phyloP scores from a whole-genome alignment of 2,329 filamentous ascomycete species.

The Alternaria atra region DNA sequence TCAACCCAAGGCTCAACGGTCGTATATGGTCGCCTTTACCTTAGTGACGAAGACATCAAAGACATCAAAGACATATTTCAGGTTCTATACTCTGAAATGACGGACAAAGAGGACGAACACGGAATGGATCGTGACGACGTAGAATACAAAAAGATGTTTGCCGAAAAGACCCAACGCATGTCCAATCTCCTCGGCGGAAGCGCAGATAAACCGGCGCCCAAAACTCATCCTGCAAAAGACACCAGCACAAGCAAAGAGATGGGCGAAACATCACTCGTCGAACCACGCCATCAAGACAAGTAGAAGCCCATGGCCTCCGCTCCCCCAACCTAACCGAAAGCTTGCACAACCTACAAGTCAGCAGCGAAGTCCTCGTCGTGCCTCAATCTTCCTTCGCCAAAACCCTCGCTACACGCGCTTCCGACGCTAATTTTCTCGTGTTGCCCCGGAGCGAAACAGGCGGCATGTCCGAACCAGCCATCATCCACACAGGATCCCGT shows the following conservation, averaged over 20 bases:
- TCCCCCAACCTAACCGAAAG: constrained; percentile 87
- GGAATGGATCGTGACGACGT: no score
- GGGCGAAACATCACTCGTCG: constrained; percentile 26
- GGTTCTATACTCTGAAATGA: no score
- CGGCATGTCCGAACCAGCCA: constrained; percentile 72
- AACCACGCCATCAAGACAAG: constrained; percentile 54
- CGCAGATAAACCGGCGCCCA: constrained; percentile 52
- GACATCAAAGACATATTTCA: no score
- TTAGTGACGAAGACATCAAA: no score
- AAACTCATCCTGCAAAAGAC: constrained; percentile 49
- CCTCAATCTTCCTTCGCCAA: constrained; percentile 82
- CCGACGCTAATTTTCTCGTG: constrained; percentile 72
- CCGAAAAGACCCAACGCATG: constrained; percentile 67
- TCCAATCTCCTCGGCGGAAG: constrained; percentile 76
- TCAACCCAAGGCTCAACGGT: no score
- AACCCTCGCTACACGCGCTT: constrained; percentile 72
- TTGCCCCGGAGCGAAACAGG: constrained; percentile 92
- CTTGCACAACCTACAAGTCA: constrained; percentile 82
- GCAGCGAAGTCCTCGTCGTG: constrained; percentile 81
- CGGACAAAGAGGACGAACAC: no score
- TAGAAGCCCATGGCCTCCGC: constrained; percentile 84
- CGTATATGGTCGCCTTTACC: no score
- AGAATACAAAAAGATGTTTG: constrained; percentile 60
- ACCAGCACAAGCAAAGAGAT: constrained; percentile 31
- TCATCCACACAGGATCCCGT: no score